Percentiles rank a stretch among this genome's conserved stretches.
Evolutionary conservation across 208 protist genomes (phyloP).

Genomic region (Wallacemonas rigidus): DNA sequence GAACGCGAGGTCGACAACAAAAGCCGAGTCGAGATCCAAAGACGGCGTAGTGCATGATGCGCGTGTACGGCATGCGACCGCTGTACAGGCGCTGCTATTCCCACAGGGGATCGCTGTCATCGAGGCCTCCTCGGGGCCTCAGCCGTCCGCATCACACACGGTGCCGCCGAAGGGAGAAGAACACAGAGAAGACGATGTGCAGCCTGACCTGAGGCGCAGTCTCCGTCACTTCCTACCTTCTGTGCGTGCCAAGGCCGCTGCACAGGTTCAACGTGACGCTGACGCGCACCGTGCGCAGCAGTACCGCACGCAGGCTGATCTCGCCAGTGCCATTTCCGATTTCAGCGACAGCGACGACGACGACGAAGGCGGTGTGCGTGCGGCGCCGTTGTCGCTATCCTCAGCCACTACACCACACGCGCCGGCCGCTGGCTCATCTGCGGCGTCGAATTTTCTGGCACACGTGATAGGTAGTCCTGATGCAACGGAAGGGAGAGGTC

Average conservation of each 20-base stretch:
- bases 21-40: not conserved
- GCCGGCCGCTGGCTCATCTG: too few relatives aligned
- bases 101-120: slow-evolving; percentile 5
- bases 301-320: not conserved
- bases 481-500: too few relatives aligned
- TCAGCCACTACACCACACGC: too few relatives aligned
- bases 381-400: not conserved
- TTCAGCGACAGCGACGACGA: slow-evolving; percentile 31
- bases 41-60: not conserved
- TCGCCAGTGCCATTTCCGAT: slow-evolving; percentile 34
- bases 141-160: not conserved
- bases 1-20: not conserved
- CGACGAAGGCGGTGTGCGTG: not conserved
- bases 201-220: slow-evolving; percentile 34
- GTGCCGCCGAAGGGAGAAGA: not conserved
- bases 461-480: too few relatives aligned
- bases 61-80: not conserved
- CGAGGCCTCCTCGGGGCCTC: not conserved
- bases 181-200: not conserved
- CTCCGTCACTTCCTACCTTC: slow-evolving; percentile 48
- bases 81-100: slow-evolving; percentile 13
- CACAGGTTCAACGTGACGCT: not conserved
- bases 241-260: not conserved
- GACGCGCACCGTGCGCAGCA: not conserved
- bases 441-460: too few relatives aligned